Evolutionary conservation across 352 stramenopile species (phyloP).

Genomic region (Pythium aristosporum): DNA sequence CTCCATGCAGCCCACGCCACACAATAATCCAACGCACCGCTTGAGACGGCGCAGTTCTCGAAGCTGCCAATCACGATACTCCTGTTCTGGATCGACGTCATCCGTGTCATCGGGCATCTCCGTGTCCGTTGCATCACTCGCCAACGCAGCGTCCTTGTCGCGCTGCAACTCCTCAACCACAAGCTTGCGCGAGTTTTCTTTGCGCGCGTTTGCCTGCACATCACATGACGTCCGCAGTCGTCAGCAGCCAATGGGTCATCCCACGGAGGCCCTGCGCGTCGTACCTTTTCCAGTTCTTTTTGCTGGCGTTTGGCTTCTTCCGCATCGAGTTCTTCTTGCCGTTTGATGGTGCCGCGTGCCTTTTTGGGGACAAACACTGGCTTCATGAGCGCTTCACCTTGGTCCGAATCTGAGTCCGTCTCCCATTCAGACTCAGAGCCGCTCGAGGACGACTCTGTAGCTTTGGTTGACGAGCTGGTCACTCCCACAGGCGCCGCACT

Average conservation of each 20-base stretch:
- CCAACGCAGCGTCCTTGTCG: constrained; percentile 49
- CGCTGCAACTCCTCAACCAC: constrained; percentile 75
- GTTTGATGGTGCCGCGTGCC: constrained; percentile 79
- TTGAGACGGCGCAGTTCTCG: constrained; percentile 93
- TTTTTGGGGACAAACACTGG: constrained; percentile 92
- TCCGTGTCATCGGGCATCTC: constrained; percentile 92
- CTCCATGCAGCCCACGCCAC: neutral
- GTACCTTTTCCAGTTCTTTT: constrained; percentile 50
- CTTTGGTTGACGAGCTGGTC: constrained; percentile 1
- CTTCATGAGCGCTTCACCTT: constrained; percentile 80
- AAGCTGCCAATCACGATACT: constrained; percentile 93
- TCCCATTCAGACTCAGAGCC: constrained; percentile 70
- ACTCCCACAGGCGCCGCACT: constrained; percentile 24
- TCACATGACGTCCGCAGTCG: neutral
- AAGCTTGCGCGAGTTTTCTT: constrained; percentile 68
- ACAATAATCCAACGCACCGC: constrained; percentile 34
- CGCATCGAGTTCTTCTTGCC: constrained; percentile 72
- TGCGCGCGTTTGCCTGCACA: constrained; percentile 43
- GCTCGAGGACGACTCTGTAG: constrained; percentile 40
- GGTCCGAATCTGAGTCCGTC: constrained; percentile 78
- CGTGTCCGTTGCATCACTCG: constrained; percentile 60
- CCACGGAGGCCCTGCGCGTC: neutral
- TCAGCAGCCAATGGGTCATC: neutral
- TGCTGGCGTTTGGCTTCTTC: constrained; percentile 67
- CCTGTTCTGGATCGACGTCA: constrained; percentile 83